A percentile compares a stretch with the other conserved stretches of the same genome.
Evolutionary conservation across 2,329 filamentous ascomycete genomes (phyloP).

Genomic region (Colletotrichum orbiculare): DNA sequence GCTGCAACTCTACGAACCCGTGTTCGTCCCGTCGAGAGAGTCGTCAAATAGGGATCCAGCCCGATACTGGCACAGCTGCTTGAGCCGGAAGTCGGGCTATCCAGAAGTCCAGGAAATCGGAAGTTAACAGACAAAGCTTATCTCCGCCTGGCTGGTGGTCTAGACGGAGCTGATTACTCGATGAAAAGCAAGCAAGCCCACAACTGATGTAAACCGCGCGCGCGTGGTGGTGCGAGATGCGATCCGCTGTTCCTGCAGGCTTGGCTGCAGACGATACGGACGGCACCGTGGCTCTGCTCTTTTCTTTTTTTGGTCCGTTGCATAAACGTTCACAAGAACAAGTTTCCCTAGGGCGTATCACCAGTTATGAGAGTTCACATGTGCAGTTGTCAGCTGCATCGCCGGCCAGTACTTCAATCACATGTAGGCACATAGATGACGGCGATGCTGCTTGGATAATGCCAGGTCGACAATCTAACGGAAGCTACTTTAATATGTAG

Average conservation of each 20-base stretch:
- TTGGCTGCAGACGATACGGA: not conserved
- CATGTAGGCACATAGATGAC: slow-evolving; percentile 10
- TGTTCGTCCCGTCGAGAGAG: not conserved
- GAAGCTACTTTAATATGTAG: slow-evolving; percentile 27
- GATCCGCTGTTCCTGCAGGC: not conserved
- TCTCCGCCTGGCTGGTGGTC: slow-evolving; percentile 8
- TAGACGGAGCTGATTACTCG: slow-evolving; percentile 15
- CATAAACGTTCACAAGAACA: not conserved
- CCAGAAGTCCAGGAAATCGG: not conserved
- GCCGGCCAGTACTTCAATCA: not conserved
- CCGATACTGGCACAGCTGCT: not conserved
- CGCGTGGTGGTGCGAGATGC: not conserved
- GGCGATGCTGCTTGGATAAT: not conserved
- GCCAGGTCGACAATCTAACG: slow-evolving; percentile 5
- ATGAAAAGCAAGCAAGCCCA: slow-evolving; percentile 2
- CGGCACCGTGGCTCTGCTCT: too few relatives aligned
- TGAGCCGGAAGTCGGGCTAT: not conserved
- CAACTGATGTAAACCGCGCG: not conserved
- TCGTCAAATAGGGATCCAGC: not conserved
- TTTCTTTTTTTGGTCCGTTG: not conserved
- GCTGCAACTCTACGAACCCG: too few relatives aligned
- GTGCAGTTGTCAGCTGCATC: slow-evolving; percentile 6
- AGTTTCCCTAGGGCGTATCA: not conserved
- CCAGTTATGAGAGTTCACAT: not conserved
- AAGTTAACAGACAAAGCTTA: slow-evolving; percentile 14